Base-by-base conservation (phyloP, 2,329 filamentous ascomycete species). In the Uncinocarpus reesii region DNA sequence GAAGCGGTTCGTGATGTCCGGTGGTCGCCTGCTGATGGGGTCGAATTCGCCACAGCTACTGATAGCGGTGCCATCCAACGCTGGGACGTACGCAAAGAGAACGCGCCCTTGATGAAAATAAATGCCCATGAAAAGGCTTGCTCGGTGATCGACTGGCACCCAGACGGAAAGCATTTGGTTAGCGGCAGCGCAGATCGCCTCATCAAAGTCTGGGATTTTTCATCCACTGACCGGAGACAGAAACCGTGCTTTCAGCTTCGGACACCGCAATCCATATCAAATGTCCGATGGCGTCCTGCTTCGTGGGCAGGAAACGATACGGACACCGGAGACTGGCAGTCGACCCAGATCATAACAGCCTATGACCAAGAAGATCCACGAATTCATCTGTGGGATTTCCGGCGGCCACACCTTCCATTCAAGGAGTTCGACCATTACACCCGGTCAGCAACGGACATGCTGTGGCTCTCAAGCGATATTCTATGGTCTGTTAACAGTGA, bases 91-190 rank as follows among this genome's bases (percentile, higher is more conserved):
- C 74, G 78, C 49, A 74, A 78, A 53, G 65, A 71, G 45, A 76
- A 71, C 55, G 70, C 71, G 21, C 73, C 79, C 6, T 70, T 78
- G 57, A 65, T 81, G 55, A 76, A 75, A 54, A 77, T 82, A 48
- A 74, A 76, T 28, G 79, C 78, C 36, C 79, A 83, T 58, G 73
- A 78, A 54, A 73, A 72, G 52, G 71, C 70, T 3, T 82, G 79
- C 64, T 79, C 74, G 52, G 71, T 77, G 4, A 73, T 83, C 29
- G 79, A 83, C 59, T 83, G 79, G 78, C 79, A 83, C 58, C 79
- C 79, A 1, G 78, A 82, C 56, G 79, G 79, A 5, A 80, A 76
- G 57, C 77, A 82, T 59, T 65, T 83, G 7, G 71, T 78, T 47
- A 81, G 77, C 55, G 78, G 76, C n/a, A 73, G 79, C 45, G 70